These are phyloP conservation scores for Aeminium ludgeri DNA, from an alignment of 495 filamentous ascomycete genomes.

Conservation along the genomic window DNA sequence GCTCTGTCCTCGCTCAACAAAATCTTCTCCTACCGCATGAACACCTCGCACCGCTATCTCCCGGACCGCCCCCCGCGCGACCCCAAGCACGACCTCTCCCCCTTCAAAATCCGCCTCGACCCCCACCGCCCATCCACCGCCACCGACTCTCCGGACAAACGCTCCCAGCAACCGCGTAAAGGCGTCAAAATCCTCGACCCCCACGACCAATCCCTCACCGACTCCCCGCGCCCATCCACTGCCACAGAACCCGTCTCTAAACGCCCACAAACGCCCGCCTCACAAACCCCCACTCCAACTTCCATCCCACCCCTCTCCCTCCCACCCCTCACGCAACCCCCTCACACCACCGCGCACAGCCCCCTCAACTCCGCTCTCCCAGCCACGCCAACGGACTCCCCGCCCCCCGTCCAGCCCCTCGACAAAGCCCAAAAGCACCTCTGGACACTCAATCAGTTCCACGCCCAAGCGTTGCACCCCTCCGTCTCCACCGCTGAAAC, in stretches of 20 bases:
- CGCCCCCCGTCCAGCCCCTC: constrained; percentile 24
- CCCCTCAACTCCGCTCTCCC: too few species aligned
- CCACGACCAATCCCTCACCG: constrained; percentile 23
- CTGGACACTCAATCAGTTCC: constrained; percentile 74
- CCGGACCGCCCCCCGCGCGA: constrained; percentile 43
- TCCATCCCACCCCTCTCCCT: too few species aligned
- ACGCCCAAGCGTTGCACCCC: constrained; percentile 63
- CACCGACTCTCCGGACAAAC: constrained; percentile 25
- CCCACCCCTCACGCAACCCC: too few species aligned
- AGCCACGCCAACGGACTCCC: too few species aligned
- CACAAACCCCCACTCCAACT: too few species aligned
- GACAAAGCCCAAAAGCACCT: constrained; percentile 35
- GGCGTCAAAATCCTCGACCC: constrained; percentile 45
- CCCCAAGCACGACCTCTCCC: constrained; percentile 47
- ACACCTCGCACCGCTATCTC: constrained; percentile 65
- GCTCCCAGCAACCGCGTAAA: constrained; percentile 36
- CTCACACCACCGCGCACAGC: constrained; percentile 6
- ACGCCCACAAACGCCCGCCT: too few species aligned
- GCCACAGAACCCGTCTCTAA: too few species aligned
- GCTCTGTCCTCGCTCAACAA: constrained; percentile 73
- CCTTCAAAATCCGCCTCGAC: constrained; percentile 41
- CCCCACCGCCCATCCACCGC: constrained; percentile 17
- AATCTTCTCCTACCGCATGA: constrained; percentile 79
- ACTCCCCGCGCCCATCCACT: background rate
- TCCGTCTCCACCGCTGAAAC: constrained; percentile 55